These are phyloP conservation scores for Euphorbia schlechtendalii DNA, from an alignment of 441 rosid species.

Conservation along the genomic window DNA sequence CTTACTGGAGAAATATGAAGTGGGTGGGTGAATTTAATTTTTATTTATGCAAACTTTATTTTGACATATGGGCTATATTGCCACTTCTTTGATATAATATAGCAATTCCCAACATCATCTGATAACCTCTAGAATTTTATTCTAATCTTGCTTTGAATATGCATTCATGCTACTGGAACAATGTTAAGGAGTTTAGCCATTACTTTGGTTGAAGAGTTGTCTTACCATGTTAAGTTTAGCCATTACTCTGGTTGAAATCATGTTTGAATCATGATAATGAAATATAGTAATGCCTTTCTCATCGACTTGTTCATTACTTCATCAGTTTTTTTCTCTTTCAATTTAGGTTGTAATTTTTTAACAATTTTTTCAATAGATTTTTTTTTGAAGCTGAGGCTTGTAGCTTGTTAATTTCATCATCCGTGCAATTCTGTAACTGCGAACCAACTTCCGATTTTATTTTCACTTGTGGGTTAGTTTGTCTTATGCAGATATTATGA, in stretches of 20 bases:
- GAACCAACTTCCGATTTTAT: conserved; percentile 6
- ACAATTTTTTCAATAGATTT: neutral
- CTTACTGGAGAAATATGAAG: neutral
- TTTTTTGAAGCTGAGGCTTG: neutral
- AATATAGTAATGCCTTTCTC: too few species aligned
- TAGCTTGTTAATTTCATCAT: neutral
- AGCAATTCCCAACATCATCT: neutral
- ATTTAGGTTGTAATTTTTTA: neutral
- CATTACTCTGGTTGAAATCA: neutral
- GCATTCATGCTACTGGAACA: neutral
- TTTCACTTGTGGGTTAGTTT: conserved; percentile 18
- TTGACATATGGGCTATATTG: neutral
- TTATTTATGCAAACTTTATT: neutral
- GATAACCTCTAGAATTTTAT: neutral
- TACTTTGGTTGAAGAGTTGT: neutral
- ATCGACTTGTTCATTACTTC: neutral
- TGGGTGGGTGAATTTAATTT: too few species aligned
- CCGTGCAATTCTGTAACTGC: neutral
- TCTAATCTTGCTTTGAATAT: neutral
- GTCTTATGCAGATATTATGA: conserved; percentile 70
- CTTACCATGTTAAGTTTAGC: neutral
- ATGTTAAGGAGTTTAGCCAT: neutral
- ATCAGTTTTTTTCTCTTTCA: neutral
- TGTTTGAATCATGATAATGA: too few species aligned
- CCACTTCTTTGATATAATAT: neutral